These are phyloP conservation scores for Amanita polypyramis DNA, from an alignment of 768 basidiomycete species.

Conservation along the genomic window DNA sequence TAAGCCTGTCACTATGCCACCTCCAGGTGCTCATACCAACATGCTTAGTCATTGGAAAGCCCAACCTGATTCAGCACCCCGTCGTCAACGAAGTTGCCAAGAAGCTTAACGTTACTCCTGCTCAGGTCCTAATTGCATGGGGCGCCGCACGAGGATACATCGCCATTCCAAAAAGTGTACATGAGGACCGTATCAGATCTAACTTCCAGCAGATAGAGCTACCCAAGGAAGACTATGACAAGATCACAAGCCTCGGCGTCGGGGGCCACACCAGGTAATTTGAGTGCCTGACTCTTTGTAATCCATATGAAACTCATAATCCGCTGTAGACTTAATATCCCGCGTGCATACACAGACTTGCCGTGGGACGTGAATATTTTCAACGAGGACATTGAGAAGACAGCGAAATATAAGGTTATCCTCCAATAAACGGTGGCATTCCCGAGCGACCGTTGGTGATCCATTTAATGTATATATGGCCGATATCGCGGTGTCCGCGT, in stretches of 20 bases:
- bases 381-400: constrained; percentile 47
- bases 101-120: constrained; percentile 53
- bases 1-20: constrained; percentile 21
- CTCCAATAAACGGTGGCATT: constrained; percentile 9
- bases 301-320: background rate
- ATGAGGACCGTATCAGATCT: constrained; percentile 56
- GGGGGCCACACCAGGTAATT: constrained; percentile 32
- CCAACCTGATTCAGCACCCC: constrained; percentile 59
- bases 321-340: constrained; percentile 48
- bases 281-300: background rate
- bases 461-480: background rate
- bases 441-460: background rate
- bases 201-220: constrained; percentile 74
- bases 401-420: constrained; percentile 24
- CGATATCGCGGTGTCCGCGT: too few relatives aligned
- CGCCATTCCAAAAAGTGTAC: constrained; percentile 79
- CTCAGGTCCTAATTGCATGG: constrained; percentile 82
- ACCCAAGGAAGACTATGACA: constrained; percentile 55
- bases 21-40: background rate
- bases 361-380: constrained; percentile 71
- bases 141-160: constrained; percentile 63
- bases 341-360: constrained; percentile 38
- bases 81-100: constrained; percentile 53
- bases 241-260: constrained; percentile 38
- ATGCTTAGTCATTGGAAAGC: constrained; percentile 42